These are phyloP conservation scores for Pseudogymnoascus destructans DNA, from an alignment of 2,329 filamentous ascomycete species.

Conservation along the genomic window DNA sequence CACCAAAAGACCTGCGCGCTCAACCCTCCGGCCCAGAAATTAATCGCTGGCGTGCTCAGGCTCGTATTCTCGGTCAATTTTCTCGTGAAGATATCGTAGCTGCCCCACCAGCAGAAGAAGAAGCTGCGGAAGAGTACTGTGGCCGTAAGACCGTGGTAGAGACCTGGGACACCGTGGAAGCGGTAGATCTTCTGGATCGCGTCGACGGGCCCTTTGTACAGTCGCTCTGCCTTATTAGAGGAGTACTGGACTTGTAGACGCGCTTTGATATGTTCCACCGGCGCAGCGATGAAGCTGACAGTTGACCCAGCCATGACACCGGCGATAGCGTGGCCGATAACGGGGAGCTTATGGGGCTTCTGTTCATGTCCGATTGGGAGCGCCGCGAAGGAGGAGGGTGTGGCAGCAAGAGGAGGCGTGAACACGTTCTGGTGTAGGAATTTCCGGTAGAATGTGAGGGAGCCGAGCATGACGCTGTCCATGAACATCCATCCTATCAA, in stretches of 20 bases:
- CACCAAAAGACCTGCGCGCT: slow-evolving; percentile 94
- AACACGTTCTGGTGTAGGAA: slow-evolving; percentile 73
- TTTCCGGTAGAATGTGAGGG: slow-evolving; percentile 77
- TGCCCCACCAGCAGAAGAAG: slow-evolving; percentile 99
- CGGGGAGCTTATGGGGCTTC: slow-evolving; percentile 44
- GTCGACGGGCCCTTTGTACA: slow-evolving; percentile 81
- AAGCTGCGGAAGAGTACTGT: slow-evolving; percentile 82
- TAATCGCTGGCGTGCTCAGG: slow-evolving; percentile 66
- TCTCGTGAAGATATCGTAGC: slow-evolving; percentile 73
- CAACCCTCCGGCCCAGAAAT: slow-evolving; percentile 94
- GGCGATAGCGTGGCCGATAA: slow-evolving; percentile 73
- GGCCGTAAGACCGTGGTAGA: slow-evolving; percentile 76
- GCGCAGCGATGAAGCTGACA: slow-evolving; percentile 83
- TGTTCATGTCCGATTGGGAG: slow-evolving; percentile 20
- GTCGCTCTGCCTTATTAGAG: slow-evolving; percentile 57
- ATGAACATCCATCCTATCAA: slow-evolving; percentile 98
- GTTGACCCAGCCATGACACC: slow-evolving; percentile 79
- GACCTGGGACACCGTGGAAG: slow-evolving; percentile 61
- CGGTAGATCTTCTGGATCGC: slow-evolving; percentile 57
- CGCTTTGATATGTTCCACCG: slow-evolving; percentile 90
- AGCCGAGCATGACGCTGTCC: slow-evolving; percentile 85
- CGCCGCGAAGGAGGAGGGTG: slow-evolving; percentile 17
- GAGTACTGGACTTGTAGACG: slow-evolving; percentile 90
- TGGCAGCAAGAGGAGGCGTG: slow-evolving; percentile 30
- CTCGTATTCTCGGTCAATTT: slow-evolving; percentile 52